Base-by-base conservation (phyloP, 495 filamentous ascomycete genomes). In the Amorphotheca resinae region DNA sequence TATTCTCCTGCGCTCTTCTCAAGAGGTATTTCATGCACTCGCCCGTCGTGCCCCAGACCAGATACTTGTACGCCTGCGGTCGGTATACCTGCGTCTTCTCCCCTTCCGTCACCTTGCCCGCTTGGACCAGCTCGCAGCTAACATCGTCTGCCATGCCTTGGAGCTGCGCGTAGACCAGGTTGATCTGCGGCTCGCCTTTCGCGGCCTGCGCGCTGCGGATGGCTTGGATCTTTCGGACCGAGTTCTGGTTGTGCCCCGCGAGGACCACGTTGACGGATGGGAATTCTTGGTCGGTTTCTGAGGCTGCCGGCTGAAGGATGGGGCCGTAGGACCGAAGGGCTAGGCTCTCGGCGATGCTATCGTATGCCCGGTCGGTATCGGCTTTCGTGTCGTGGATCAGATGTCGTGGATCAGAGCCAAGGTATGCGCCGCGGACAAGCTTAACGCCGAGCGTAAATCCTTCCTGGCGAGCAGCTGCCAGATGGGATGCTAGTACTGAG, bases 81-180 rank as follows among this genome's bases (percentile, higher is more conserved):
- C 66, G 59, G 20, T 78, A 67, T 6, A 31, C 33, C n/a, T n/a
- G n/a, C 16, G 56, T 42, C 40, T 48, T 53, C 20, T n/a, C 35
- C 25, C 25, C 44, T 33, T 33, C 35, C 22, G 28, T 28, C 5
- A 42, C 45, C 48, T 53, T 41, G 45, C 69, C 62, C 3, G 70
- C 72, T 46, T 76, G 59, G 18, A 94, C 73, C 12, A 95, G 64
- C 53, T 84, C 80, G 49, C 84, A 83, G 61, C 79, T 85, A 16
- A 98, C 77, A 54, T 98, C 91, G 48, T 98, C 91, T 12, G 91
- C 91, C 91, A 95, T 95, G 16, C 91, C 91, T 69, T 89, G 82
- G 5, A 98, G 72, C 62, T 98, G 91, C 4, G 84, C 89, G 61
- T 87, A 94, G 21, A 76, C 76, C 12, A 94, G 66, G 17, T 82